Base-by-base conservation (phyloP, 2,329 filamentous ascomycete genomes). In the Corinectria fuckeliana region DNA sequence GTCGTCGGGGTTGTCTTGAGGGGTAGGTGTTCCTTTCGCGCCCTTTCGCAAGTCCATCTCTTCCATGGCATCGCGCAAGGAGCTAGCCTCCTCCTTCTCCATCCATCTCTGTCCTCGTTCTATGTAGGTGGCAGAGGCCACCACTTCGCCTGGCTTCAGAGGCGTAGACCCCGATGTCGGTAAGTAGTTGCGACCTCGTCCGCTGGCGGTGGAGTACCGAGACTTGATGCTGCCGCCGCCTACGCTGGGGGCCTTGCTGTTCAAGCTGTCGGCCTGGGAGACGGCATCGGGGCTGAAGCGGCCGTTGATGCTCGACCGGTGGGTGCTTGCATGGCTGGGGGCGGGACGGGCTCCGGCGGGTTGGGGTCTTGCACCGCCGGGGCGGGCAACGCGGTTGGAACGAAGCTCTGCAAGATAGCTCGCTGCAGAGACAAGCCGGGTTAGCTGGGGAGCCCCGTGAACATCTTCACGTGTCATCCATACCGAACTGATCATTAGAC, bases 61-160 rank as follows among this genome's bases (percentile, higher is more conserved):
- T 65, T 92, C 86, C 81, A 93, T 86, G 10, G 91, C 90, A 61
- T 87, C 83, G 16, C 89, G 85, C 59, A 93, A 76, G 18, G 89
- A 89, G 32, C 83, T 82, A 4, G 86, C 88, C 75, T 93, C 91
- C 71, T 92, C 89, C 73, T 90, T 91, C 74, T 93, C 91, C 85
- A 91, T 91, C 88, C 90, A 92, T 67, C 90, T 81, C 71, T 88
- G 85, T 16, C 89, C 89, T 56, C 87, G 85, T 74, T 93, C 91
- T 56, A 91, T 88, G 73, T 93, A 93, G 7, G 84, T 86, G 41
- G 86, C 81, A 60, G 83, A 90, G 6, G 87, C 85, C 14, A 89
- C 86, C 48, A 89, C 82, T 50, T 87, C 82, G 2, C 82, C 85
- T 1, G 86, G 84, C 62, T 80, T 87, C 56, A 87, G 70, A 13